phyloP scores from a whole-genome alignment of 2,329 filamentous ascomycete species.

The Aspergillus nomiae region DNA sequence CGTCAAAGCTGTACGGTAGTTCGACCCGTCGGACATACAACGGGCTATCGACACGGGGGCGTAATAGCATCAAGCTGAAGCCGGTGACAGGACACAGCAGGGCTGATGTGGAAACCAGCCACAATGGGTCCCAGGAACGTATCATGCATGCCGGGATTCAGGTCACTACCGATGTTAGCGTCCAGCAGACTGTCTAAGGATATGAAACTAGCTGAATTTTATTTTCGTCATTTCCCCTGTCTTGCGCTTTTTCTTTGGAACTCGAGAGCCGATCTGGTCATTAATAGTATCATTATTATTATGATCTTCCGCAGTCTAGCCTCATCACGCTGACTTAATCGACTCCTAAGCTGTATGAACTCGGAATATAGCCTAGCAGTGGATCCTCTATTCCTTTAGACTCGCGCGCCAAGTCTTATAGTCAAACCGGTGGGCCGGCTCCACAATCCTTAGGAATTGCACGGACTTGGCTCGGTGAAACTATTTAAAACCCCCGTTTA shows the following conservation, averaged over 20 bases:
- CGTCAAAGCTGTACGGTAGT: conserved; percentile 18
- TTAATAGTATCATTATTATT: background rate
- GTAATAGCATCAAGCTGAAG: conserved; percentile 9
- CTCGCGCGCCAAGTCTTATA: background rate
- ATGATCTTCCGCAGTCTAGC: background rate
- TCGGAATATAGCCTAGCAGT: background rate
- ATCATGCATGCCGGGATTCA: conserved; percentile 14
- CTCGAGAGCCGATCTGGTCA: too few species aligned
- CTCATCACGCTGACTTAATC: background rate
- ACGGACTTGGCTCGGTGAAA: background rate
- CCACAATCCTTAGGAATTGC: background rate
- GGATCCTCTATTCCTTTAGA: background rate
- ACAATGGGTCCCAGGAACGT: conserved; percentile 15
- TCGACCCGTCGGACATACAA: conserved; percentile 16
- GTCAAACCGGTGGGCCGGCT: background rate
- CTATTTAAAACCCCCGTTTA: background rate
- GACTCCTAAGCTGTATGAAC: background rate
- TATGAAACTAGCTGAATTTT: background rate
- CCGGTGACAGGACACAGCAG: conserved; percentile 7
- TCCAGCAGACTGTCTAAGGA: background rate
- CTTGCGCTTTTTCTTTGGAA: too few species aligned
- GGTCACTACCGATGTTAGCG: background rate
- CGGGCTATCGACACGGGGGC: conserved; percentile 4
- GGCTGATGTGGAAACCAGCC: conserved; percentile 10
- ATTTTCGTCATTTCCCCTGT: too few species aligned